Percentiles rank a stretch among this genome's conserved stretches.
Evolutionary conservation across 164 flowering plant genomes (phyloP).

Genomic region (Stephania japonica): DNA sequence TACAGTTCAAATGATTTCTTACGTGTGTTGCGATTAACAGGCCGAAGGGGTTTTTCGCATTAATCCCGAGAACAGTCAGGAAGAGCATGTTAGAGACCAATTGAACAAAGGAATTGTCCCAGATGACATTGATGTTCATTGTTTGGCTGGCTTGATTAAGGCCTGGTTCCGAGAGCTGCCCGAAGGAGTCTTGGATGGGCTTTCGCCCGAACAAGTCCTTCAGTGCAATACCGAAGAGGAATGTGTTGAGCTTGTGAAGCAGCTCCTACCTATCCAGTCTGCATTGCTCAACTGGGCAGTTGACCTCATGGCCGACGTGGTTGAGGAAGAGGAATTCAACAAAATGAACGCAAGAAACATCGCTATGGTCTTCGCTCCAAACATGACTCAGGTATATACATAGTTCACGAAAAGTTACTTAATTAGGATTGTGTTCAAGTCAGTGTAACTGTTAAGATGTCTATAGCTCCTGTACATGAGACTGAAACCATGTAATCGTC

Average conservation of each 20-base stretch:
- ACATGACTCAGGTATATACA: slow-evolving; percentile 83
- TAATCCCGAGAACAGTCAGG: slow-evolving; percentile 91
- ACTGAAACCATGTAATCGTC: slow-evolving; percentile 1
- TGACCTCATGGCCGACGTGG: slow-evolving; percentile 96
- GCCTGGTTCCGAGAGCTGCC: slow-evolving; percentile 98
- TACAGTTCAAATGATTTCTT: not conserved
- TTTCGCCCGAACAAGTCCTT: slow-evolving; percentile 89
- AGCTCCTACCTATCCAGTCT: slow-evolving; percentile 67
- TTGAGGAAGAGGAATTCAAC: slow-evolving; percentile 80
- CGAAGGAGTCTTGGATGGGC: slow-evolving; percentile 81
- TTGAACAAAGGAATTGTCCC: slow-evolving; percentile 86
- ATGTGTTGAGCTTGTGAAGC: slow-evolving; percentile 63
- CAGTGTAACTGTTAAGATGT: not conserved
- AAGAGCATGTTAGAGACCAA: slow-evolving; percentile 82
- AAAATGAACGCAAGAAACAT: slow-evolving; percentile 96
- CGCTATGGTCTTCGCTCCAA: slow-evolving; percentile 40
- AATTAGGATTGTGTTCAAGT: not conserved
- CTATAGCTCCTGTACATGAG: not conserved
- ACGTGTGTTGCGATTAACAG: slow-evolving; percentile 27
- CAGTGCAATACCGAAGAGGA: slow-evolving; percentile 83
- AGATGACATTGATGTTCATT: slow-evolving; percentile 84
- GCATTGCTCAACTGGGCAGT: slow-evolving; percentile 89
- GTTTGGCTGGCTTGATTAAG: slow-evolving; percentile 80
- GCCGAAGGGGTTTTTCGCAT: slow-evolving; percentile 96
- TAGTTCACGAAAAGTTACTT: not conserved